phyloP scores from a whole-genome alignment of 257 asterid genomes.

The Capsicum rhomboideum region DNA sequence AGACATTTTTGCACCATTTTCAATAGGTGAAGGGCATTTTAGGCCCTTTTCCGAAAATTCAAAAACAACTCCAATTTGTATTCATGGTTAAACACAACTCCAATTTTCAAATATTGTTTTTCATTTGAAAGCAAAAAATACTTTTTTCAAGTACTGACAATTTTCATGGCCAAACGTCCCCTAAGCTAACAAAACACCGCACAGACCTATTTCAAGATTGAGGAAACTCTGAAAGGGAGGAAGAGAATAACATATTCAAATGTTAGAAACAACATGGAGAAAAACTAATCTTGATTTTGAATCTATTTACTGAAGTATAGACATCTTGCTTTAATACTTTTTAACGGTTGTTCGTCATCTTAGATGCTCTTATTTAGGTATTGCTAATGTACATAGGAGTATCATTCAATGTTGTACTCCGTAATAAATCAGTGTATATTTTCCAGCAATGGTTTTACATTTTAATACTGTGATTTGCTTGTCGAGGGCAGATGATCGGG shows the following conservation, averaged over 20 bases:
- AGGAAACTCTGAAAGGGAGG: background rate
- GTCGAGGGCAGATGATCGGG: conserved; percentile 49
- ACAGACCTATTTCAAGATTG: background rate
- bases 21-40: too few species aligned
- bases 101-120: too few species aligned
- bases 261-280: background rate
- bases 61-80: too few species aligned
- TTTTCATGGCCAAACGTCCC: too few species aligned
- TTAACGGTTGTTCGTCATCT: background rate
- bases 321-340: background rate
- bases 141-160: too few species aligned
- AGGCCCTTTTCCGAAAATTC: too few species aligned
- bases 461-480: background rate
- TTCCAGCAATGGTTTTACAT: background rate
- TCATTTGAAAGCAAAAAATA: too few species aligned
- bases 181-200: too few species aligned
- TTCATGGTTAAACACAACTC: too few species aligned
- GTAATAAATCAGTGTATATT: too few species aligned
- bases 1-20: too few species aligned
- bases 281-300: background rate
- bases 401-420: background rate
- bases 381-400: background rate
- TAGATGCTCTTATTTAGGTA: background rate
- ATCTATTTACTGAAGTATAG: background rate
- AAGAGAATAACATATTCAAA: background rate